Base-by-base conservation (phyloP, 176 grass and related monocot genomes). In the Juncus inflexus region DNA sequence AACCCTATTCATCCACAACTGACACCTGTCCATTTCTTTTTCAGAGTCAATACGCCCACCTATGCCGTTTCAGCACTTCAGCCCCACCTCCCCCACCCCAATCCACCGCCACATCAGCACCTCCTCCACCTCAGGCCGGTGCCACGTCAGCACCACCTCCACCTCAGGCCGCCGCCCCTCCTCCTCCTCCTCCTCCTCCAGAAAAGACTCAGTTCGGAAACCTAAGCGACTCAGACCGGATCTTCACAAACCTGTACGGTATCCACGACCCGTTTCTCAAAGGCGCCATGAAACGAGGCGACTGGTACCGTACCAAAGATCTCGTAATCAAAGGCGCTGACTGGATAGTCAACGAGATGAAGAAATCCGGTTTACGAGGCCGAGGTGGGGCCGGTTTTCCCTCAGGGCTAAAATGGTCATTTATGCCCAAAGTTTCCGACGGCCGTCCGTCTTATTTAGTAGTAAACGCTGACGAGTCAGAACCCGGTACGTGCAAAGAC, bases 391-490 rank as follows among this genome's bases (percentile, higher is more conserved):
- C 91, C 42, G 91, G 91, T 45, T 96, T 95, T 53, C 87, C 91
- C 40, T 90, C 87, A 35, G 91, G 91, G 35, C 81, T 96, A 52
- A 96, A 96, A 80, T 96, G 91, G 84, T 96, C 91, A 19, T 96
- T 96, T 77, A 96, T 96, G 87, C 91, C 91, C 19, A 90, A 96
- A 80, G 87, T 90, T 12, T 90, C 84, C 35, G 91, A 96, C 73
- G 87, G 84, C 3, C 81, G 84, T 7, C 87, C 91, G 67, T 96
- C 87, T 12, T 90, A 90, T 77, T 86, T 96, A 75, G 87, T 96
- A 40, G 83, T 96, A 66, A 96, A 96, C 78, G 91, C 91, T 73
- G 91, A 96, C 85, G 91, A 96, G 84, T 90, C 86, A 69, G 81
- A 96, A 55, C 91, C 91, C 74, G 91, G 91, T 61, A 96, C 84